phyloP scores from a whole-genome alignment of 441 rosid species.

The Kokia cookei region DNA sequence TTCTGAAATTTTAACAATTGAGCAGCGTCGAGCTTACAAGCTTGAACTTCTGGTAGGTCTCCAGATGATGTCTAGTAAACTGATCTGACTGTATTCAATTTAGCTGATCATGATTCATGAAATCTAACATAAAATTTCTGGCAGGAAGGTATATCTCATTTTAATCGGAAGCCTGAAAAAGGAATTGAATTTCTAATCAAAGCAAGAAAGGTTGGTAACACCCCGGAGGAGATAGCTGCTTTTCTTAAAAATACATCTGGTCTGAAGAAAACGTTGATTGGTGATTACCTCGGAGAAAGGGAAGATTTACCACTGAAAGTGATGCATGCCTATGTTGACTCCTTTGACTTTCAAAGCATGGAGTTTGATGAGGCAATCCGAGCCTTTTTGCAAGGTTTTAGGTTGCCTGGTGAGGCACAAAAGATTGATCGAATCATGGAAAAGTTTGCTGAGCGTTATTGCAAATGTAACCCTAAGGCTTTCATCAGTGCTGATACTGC shows the following conservation, averaged over 20 bases:
- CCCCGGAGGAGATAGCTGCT: conserved; percentile 93
- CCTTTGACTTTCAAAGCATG: conserved; percentile 84
- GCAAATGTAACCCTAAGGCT: conserved; percentile 93
- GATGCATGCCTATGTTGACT: conserved; percentile 98
- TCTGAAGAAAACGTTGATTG: conserved; percentile 84
- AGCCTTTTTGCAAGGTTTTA: conserved; percentile 80
- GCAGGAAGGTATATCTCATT: conserved; percentile 99
- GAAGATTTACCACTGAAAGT: conserved; percentile 88
- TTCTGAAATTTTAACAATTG: conserved; percentile 81
- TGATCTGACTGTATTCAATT: conserved; percentile 4
- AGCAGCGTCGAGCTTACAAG: conserved; percentile 99
- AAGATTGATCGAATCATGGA: conserved; percentile 99
- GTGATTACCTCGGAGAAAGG: conserved; percentile 98
- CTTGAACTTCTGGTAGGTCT: conserved; percentile 87
- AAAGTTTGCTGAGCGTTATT: conserved; percentile 92
- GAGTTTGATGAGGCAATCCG: conserved; percentile 98
- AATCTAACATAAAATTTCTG: conserved; percentile 45
- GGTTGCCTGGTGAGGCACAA: conserved; percentile 99
- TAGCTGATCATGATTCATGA: conserved; percentile 10
- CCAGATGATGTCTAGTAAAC: background rate
- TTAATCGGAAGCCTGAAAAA: conserved; percentile 90
- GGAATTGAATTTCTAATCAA: conserved; percentile 98
- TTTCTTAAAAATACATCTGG: conserved; percentile 87
- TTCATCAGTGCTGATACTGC: conserved; percentile 98
- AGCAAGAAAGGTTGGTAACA: conserved; percentile 86